A percentile compares a stretch with the other conserved stretches of the same genome.
phyloP scores from a whole-genome alignment of 495 filamentous ascomycete genomes.

The Halenospora varia region DNA sequence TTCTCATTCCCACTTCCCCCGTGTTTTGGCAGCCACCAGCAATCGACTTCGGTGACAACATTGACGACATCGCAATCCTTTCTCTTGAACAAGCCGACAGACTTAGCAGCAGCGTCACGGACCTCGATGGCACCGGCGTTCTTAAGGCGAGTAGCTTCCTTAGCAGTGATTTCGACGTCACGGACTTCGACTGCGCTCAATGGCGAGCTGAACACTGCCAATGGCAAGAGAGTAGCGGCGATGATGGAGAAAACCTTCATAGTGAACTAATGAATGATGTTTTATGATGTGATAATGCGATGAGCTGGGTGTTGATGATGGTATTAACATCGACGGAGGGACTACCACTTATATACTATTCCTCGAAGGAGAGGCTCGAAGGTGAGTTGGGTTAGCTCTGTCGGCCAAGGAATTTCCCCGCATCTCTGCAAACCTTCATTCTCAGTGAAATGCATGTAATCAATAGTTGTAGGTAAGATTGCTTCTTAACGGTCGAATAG shows the following conservation, averaged over 20 bases:
- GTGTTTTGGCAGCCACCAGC: neutral
- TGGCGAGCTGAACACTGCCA: neutral
- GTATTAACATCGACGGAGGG: too few relatives aligned
- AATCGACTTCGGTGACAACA: neutral
- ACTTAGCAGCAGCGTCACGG: neutral
- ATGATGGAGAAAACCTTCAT: neutral
- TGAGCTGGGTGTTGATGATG: too few relatives aligned
- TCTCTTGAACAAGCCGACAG: neutral
- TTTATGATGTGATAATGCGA: too few relatives aligned
- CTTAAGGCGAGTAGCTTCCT: neutral
- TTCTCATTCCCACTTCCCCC: neutral
- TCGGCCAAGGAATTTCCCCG: too few relatives aligned
- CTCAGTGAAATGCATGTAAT: too few relatives aligned
- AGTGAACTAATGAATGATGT: too few relatives aligned
- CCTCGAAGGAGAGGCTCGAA: too few relatives aligned
- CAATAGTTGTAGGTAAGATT: too few relatives aligned
- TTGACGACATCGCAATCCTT: neutral
- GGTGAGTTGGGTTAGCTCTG: too few relatives aligned
- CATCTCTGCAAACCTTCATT: too few relatives aligned
- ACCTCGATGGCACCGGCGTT: neutral
- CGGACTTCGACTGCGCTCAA: neutral
- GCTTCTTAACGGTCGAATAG: too few relatives aligned
- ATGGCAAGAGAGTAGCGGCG: neutral
- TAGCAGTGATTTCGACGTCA: neutral
- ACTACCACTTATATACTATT: too few relatives aligned